Conservation (phyloP, 2,329 filamentous ascomycete species). For the Pseudocercospora crystallina region DNA sequence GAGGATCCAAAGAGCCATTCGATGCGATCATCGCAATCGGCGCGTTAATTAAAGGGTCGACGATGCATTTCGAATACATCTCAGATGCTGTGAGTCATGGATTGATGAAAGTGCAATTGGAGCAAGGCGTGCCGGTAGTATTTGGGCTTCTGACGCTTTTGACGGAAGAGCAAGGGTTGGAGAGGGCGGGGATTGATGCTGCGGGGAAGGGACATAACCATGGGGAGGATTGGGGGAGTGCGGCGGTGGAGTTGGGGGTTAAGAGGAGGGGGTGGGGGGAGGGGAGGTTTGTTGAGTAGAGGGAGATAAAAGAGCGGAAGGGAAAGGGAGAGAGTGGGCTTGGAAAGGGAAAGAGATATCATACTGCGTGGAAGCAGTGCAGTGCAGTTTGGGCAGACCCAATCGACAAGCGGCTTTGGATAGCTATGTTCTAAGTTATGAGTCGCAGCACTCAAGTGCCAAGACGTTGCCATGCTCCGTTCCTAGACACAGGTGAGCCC, state of each 20-base stretch:
- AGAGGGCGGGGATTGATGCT: slow-evolving; percentile 69
- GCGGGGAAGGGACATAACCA: slow-evolving; percentile 72
- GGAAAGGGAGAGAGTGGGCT: no score
- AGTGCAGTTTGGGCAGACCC: no score
- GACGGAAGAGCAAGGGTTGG: slow-evolving; percentile 81
- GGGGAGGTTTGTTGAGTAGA: slow-evolving; percentile 58
- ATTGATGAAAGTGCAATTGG: slow-evolving; percentile 90
- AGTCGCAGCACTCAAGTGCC: no score
- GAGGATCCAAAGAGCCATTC: slow-evolving; percentile 60
- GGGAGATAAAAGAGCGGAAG: no score
- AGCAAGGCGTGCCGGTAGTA: slow-evolving; percentile 83
- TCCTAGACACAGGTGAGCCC: no score
- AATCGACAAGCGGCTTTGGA: no score
- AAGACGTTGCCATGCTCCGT: no score
- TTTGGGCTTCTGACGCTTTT: slow-evolving; percentile 91
- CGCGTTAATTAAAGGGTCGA: slow-evolving; percentile 96
- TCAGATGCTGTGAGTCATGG: slow-evolving; percentile 86
- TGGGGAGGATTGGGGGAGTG: slow-evolving; percentile 92
- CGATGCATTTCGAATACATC: slow-evolving; percentile 99
- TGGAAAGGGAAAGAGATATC: no score
- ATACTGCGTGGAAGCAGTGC: no score
- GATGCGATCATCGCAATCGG: slow-evolving; percentile 95
- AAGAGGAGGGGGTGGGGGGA: slow-evolving; percentile 83
- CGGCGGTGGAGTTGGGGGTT: slow-evolving; percentile 88
- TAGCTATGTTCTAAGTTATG: no score